Conservation (phyloP, 1,139 yeast genomes). For the Ogataea hybrid region DNA sequence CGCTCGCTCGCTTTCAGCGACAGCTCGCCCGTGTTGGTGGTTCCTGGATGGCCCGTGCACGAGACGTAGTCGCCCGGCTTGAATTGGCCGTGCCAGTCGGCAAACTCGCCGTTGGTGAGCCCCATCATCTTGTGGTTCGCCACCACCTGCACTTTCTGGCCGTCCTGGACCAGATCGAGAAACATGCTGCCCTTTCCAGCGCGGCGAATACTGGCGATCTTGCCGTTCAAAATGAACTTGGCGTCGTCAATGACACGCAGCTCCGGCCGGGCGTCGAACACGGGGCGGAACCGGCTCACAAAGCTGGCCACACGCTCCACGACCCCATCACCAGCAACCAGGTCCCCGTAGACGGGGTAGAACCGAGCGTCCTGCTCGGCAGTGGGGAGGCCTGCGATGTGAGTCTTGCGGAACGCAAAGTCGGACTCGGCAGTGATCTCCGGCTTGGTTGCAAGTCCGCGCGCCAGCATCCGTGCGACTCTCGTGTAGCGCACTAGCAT, state of each 20-base stretch:
- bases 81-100: slow-evolving; percentile 43
- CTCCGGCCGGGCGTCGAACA: slow-evolving; percentile 22
- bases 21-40: slow-evolving; percentile 75
- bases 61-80: slow-evolving; percentile 71
- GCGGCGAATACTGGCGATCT: slow-evolving; percentile 52
- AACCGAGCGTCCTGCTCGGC: slow-evolving; percentile 24
- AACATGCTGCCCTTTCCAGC: slow-evolving; percentile 69
- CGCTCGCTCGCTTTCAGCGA: slow-evolving; percentile 60
- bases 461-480: background rate
- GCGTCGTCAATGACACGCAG: slow-evolving; percentile 25
- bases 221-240: slow-evolving; percentile 47
- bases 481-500: too few relatives aligned
- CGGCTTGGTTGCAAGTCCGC: background rate
- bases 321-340: slow-evolving; percentile 4
- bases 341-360: slow-evolving; percentile 25
- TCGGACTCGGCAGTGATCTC: slow-evolving; percentile 35
- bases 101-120: slow-evolving; percentile 44
- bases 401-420: slow-evolving; percentile 39
- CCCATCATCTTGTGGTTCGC: slow-evolving; percentile 51
- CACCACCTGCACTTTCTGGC: slow-evolving; percentile 54
- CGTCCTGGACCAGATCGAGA: slow-evolving; percentile 64
- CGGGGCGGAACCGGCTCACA: slow-evolving; percentile 23
- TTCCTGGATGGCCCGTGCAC: slow-evolving; percentile 67
- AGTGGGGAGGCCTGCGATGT: slow-evolving; percentile 12
- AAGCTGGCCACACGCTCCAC: slow-evolving; percentile 34